A percentile compares a stretch with the other conserved stretches of the same genome.
Conservation (phyloP, 177 flowering plant genomes). For the Vitis hybrid region DNA sequence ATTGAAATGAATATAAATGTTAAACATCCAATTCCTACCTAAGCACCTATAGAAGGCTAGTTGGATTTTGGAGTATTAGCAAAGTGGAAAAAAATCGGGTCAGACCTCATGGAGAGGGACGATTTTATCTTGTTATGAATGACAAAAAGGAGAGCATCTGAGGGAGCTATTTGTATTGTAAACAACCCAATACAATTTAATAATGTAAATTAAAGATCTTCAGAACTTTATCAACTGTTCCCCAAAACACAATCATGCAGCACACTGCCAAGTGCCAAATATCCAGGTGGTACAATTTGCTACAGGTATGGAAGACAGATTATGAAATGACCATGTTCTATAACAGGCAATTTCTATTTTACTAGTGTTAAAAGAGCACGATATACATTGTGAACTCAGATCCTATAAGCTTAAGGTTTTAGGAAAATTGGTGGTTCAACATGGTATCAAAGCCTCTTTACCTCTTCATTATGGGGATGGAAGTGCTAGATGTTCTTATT, state of each 20-base stretch:
- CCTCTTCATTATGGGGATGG: too few species aligned
- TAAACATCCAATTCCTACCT: neutral
- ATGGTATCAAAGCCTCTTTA: too few species aligned
- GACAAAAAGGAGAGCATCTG: neutral
- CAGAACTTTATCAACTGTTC: neutral
- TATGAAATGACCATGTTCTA: neutral
- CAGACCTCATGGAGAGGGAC: neutral
- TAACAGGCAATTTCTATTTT: neutral
- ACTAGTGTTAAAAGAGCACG: too few species aligned
- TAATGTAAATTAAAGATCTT: neutral
- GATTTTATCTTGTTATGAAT: neutral
- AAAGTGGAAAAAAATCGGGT: neutral
- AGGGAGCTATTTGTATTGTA: neutral
- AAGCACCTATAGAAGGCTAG: neutral
- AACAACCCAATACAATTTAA: neutral
- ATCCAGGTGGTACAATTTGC: neutral
- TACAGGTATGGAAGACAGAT: neutral
- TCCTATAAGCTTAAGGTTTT: too few species aligned
- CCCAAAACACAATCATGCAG: neutral
- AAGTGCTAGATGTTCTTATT: too few species aligned
- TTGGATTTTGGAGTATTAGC: neutral
- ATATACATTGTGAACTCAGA: too few species aligned
- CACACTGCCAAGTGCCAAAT: neutral
- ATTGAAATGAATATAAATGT: neutral
- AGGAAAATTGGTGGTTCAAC: too few species aligned